Evolutionary conservation across 345 rosid genomes (phyloP).

Genomic region (Acer campestre): DNA sequence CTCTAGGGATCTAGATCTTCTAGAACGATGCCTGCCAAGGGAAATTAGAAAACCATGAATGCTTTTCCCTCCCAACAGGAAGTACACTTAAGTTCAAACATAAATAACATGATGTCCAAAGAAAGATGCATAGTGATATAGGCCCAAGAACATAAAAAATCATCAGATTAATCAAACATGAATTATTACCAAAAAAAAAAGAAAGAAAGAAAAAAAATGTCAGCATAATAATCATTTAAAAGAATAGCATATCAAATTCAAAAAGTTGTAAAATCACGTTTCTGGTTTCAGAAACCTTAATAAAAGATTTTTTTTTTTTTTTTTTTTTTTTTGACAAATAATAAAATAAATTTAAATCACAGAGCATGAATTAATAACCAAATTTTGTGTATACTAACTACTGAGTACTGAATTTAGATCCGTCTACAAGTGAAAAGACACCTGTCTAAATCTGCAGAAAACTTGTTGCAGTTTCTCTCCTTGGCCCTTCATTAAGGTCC

Average conservation of each 20-base stretch:
- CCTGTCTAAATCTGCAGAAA: conserved; percentile 44
- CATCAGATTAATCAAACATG: neutral
- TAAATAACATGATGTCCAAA: neutral
- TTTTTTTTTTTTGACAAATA: too few species aligned
- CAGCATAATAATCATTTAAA: neutral
- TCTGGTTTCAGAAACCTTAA: neutral
- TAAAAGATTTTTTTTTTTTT: too few species aligned
- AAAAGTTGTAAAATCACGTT: neutral
- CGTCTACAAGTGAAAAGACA: conserved; percentile 12
- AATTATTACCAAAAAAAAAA: neutral
- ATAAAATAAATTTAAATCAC: conserved; percentile 13
- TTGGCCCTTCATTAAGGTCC: conserved; percentile 31
- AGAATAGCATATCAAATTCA: neutral
- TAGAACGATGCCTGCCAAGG: conserved; percentile 41
- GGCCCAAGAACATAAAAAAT: neutral
- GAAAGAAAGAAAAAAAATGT: neutral
- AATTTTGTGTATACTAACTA: neutral
- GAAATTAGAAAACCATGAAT: conserved; percentile 21
- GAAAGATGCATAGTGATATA: neutral
- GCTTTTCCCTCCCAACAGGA: neutral
- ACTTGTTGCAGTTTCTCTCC: conserved; percentile 37
- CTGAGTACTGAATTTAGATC: neutral
- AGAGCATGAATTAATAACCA: conserved; percentile 6
- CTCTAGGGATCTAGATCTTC: conserved; percentile 57
- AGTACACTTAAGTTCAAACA: neutral